Conservation (phyloP, 352 stramenopile genomes). For the Phytophthora ramorum region DNA sequence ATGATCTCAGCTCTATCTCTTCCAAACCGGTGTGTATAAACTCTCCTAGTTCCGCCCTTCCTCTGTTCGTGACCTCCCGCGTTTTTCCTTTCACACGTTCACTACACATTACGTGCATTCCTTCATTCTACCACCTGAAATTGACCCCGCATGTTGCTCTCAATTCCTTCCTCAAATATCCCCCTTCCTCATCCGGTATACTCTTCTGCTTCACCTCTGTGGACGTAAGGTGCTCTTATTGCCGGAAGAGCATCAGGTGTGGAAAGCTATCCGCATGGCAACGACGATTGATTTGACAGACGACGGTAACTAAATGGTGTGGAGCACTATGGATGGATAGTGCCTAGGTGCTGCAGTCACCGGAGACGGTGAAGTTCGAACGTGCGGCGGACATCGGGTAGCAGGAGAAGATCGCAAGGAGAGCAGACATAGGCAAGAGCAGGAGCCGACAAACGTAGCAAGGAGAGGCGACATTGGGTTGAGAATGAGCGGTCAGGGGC, state of each 20-base stretch:
- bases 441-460: not conserved
- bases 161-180: no score
- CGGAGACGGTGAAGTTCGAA: not conserved
- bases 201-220: no score
- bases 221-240: not conserved
- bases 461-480: not conserved
- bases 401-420: not conserved
- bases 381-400: not conserved
- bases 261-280: not conserved
- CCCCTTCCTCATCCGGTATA: no score
- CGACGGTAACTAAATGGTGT: not conserved
- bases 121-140: no score
- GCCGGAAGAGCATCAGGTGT: not conserved
- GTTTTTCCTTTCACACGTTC: no score
- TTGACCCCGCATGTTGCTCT: no score
- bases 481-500: not conserved
- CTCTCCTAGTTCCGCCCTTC: no score
- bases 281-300: not conserved
- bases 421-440: not conserved
- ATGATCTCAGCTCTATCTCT: no score
- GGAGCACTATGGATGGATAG: not conserved
- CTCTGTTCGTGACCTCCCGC: no score
- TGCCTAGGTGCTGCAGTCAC: not conserved
- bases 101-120: no score
- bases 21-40: no score